phyloP scores from a whole-genome alignment of 2,329 filamentous ascomycete genomes.

The Metarhizium rileyi region DNA sequence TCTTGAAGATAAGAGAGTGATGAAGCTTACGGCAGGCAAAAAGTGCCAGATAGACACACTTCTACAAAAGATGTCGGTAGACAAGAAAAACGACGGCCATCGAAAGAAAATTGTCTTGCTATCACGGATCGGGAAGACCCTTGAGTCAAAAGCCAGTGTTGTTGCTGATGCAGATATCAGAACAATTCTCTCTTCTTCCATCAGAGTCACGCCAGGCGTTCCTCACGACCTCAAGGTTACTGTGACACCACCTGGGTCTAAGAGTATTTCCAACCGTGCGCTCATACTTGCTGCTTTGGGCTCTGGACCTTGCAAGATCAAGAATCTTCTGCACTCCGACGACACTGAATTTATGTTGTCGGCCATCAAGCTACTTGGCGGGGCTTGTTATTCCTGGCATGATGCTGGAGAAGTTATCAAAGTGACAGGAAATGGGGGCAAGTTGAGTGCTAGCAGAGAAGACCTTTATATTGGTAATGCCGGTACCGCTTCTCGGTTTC shows the following conservation, averaged over 20 bases:
- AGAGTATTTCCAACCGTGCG: slow-evolving; percentile 94
- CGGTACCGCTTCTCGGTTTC: slow-evolving; percentile 87
- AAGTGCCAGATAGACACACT: slow-evolving; percentile 78
- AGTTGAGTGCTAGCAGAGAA: slow-evolving; percentile 62
- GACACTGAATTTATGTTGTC: slow-evolving; percentile 97
- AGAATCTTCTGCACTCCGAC: slow-evolving; percentile 89
- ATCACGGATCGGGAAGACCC: slow-evolving; percentile 77
- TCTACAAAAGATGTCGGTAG: slow-evolving; percentile 88
- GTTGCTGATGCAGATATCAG: slow-evolving; percentile 81
- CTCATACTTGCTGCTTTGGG: slow-evolving; percentile 89
- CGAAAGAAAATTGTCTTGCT: slow-evolving; percentile 95
- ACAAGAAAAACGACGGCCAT: slow-evolving; percentile 95
- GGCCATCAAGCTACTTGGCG: slow-evolving; percentile 74
- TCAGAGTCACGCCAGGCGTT: slow-evolving; percentile 65
- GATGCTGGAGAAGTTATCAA: slow-evolving; percentile 86
- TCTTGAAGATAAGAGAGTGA: slow-evolving; percentile 71
- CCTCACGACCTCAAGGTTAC: slow-evolving; percentile 55
- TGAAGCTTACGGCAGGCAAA: slow-evolving; percentile 76
- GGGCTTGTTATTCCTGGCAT: slow-evolving; percentile 87
- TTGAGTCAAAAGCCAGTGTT: slow-evolving; percentile 79
- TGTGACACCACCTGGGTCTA: slow-evolving; percentile 87
- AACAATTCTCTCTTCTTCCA: slow-evolving; percentile 70
- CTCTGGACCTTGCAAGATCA: slow-evolving; percentile 75
- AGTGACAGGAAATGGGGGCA: slow-evolving; percentile 83
- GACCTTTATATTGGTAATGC: slow-evolving; percentile 92